Conservation (phyloP, 2,329 filamentous ascomycete genomes). For the Alternaria gansuensis region DNA sequence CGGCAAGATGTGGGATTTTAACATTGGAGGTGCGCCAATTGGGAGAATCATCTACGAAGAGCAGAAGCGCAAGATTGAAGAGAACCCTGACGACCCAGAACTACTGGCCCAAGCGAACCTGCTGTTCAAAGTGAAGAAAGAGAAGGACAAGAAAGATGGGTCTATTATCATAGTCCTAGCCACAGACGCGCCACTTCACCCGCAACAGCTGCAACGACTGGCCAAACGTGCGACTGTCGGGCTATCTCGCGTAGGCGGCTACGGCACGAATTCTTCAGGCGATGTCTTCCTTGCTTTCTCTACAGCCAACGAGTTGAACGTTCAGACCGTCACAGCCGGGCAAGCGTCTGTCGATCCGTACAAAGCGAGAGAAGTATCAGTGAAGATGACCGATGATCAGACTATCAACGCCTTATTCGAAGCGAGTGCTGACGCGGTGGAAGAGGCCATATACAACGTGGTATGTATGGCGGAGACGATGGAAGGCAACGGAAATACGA, state of each 20-base stretch:
- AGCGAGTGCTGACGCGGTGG: slow-evolving; percentile 68
- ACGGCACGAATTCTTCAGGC: slow-evolving; percentile 69
- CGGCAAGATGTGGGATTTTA: slow-evolving; percentile 64
- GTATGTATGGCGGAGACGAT: slow-evolving; percentile 69
- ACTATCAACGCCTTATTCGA: slow-evolving; percentile 70
- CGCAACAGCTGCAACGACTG: slow-evolving; percentile 65
- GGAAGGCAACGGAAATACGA: slow-evolving; percentile 61
- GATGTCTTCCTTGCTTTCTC: slow-evolving; percentile 75
- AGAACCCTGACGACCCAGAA: slow-evolving; percentile 39
- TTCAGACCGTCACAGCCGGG: slow-evolving; percentile 51
- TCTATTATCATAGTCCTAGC: slow-evolving; percentile 71
- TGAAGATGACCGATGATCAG: slow-evolving; percentile 64
- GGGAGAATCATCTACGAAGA: slow-evolving; percentile 65
- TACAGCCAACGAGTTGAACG: slow-evolving; percentile 64
- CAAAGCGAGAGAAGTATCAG: slow-evolving; percentile 55
- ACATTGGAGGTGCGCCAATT: slow-evolving; percentile 68
- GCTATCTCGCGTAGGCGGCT: slow-evolving; percentile 67
- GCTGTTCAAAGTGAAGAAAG: slow-evolving; percentile 41
- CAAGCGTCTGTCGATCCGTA: slow-evolving; percentile 42
- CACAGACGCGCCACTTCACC: slow-evolving; percentile 68
- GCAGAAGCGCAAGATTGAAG: slow-evolving; percentile 49
- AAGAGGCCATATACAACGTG: slow-evolving; percentile 73
- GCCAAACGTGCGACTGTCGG: slow-evolving; percentile 70
- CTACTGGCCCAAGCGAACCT: slow-evolving; percentile 41
- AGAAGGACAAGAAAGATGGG: slow-evolving; percentile 65